Evolutionary conservation across 2,329 filamentous ascomycete species (phyloP).

Genomic region (Talaromyces sp.): DNA sequence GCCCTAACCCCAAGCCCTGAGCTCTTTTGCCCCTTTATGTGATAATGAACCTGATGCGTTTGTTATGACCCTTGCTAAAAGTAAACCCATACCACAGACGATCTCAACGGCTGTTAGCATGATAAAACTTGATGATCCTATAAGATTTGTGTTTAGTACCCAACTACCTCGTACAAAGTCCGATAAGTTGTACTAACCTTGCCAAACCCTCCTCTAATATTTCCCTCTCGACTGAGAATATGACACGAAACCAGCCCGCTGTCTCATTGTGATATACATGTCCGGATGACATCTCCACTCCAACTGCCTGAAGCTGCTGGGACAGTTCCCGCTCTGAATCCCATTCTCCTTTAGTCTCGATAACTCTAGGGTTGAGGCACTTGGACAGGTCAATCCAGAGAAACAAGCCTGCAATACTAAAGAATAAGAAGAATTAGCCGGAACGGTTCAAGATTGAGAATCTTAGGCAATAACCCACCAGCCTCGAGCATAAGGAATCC

Average conservation of each 20-base stretch:
- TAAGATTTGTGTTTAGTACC: background rate
- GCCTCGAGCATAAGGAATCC: conserved; percentile 37
- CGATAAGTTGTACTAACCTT: conserved; percentile 23
- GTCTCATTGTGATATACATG: conserved; percentile 42
- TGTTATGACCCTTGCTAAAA: background rate
- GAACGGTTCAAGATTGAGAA: background rate
- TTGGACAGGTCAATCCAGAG: conserved; percentile 43
- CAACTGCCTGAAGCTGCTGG: conserved; percentile 43
- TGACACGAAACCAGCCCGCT: conserved; percentile 54
- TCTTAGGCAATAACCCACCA: conserved; percentile 22
- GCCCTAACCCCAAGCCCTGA: background rate
- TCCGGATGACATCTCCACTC: conserved; percentile 51
- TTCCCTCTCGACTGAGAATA: conserved; percentile 44
- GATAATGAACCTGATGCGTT: background rate
- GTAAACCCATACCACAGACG: background rate
- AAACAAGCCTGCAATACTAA: conserved; percentile 48
- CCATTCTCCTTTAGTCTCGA: background rate
- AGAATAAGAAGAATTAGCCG: background rate
- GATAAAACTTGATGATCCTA: conserved; percentile 7
- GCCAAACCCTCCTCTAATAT: conserved; percentile 36
- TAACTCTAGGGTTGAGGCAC: conserved; percentile 13
- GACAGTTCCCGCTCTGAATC: conserved; percentile 47
- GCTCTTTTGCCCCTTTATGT: background rate
- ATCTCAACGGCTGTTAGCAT: background rate
- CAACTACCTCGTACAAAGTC: no score